phyloP scores from a whole-genome alignment of 345 rosid genomes.

The Boechera retrofracta region DNA sequence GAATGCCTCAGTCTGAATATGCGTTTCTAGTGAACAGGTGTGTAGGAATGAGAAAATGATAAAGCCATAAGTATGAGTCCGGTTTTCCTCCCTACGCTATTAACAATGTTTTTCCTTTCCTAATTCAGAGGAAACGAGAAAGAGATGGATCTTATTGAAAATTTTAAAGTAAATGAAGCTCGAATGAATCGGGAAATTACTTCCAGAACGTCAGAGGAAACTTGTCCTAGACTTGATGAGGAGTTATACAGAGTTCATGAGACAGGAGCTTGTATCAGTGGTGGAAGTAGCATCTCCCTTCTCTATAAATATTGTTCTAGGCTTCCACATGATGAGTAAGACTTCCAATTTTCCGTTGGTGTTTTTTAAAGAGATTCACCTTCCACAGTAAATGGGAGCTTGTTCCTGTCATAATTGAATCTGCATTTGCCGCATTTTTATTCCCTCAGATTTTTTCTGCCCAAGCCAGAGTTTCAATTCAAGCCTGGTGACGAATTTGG shows the following conservation, averaged over 20 bases:
- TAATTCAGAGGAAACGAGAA: slow-evolving; percentile 69
- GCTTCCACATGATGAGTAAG: slow-evolving; percentile 96
- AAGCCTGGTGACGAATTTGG: slow-evolving; percentile 59
- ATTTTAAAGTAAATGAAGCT: slow-evolving; percentile 62
- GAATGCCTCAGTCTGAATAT: slow-evolving; percentile 95
- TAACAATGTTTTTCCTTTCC: slow-evolving; percentile 37
- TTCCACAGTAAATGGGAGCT: slow-evolving; percentile 20
- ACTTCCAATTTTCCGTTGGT: slow-evolving; percentile 35
- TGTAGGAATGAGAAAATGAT: slow-evolving; percentile 28
- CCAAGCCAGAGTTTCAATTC: slow-evolving; percentile 75
- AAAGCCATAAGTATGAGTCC: slow-evolving; percentile 27
- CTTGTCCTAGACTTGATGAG: slow-evolving; percentile 55
- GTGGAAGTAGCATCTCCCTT: slow-evolving; percentile 82
- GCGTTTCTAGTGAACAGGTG: slow-evolving; percentile 94
- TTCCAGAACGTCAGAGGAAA: slow-evolving; percentile 66
- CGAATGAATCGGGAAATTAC: slow-evolving; percentile 76
- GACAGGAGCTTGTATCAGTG: slow-evolving; percentile 79
- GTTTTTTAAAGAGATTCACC: slow-evolving; percentile 7
- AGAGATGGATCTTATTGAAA: slow-evolving; percentile 72
- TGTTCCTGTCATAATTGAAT: slow-evolving; percentile 20
- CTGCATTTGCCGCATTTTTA: slow-evolving; percentile 38
- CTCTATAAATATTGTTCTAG: slow-evolving; percentile 83
- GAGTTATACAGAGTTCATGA: slow-evolving; percentile 67
- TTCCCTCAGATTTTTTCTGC: slow-evolving; percentile 74
- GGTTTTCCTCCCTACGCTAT: slow-evolving; percentile 8